Evolutionary conservation across 2,329 filamentous ascomycete genomes (phyloP), one percentile per base, ranked within the genome.

Genomic region (Podosphaera xanthii): DNA sequence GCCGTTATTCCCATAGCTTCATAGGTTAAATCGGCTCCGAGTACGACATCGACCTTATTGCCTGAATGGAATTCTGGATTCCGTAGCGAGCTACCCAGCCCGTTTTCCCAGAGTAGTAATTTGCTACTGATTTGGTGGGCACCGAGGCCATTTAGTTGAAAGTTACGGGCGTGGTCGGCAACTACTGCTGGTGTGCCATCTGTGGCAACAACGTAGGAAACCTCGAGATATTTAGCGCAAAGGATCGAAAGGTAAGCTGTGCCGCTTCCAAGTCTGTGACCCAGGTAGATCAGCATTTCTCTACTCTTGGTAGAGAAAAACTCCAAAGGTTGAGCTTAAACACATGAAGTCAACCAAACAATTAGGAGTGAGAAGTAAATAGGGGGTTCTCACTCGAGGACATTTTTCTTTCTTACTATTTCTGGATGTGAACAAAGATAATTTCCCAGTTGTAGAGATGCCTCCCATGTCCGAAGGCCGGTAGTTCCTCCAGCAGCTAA

Each of bases 1-100:
- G 79, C 73, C 0, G 81, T 78, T 57, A 86, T 81, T 49, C 79
- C 75, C 42, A 73, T 73, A 61, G 74, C 74, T 67, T 91, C 85
- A 69, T 90, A 91, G 0, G 84, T 90, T 70, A 91, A 78, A 68
- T 91, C 86, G 40, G 86, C 84, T 3, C 85, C 87, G 35, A 91
- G 70, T 2, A 90, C 76, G 3, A 87, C 70, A 68, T 90, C 83
- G 58, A 69, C 57, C 66, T 69, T 58, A 69, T 73, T 59, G 67
- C 70, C 58, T 68, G 70, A 66, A 70, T 73, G 61, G 70, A 72
- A 67, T 72, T 72, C 62, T 7, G 57, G 58, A 35, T 77, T 72
- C 22, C 22, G 53, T 64, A 76, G 73, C 12, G 62, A 62, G 4
- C 64, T 66, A 12, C 65, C 58, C 2, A 69, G 59, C 34, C 64